These are phyloP conservation scores for Ophiostoma sp. DNA, from an alignment of 2,329 filamentous ascomycete genomes.

Conservation along the genomic window DNA sequence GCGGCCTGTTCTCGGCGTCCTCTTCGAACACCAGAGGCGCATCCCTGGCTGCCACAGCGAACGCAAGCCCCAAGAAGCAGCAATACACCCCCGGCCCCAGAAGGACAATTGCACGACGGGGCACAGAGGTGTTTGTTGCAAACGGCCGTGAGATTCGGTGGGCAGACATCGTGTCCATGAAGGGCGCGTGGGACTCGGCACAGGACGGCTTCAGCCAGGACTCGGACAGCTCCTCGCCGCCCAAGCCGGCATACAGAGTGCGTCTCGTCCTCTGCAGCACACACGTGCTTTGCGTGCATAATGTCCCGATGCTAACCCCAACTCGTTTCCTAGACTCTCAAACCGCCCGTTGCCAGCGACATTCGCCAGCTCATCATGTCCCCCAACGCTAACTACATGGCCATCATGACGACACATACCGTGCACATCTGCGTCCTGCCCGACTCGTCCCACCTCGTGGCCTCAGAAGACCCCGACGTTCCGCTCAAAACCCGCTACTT, in stretches of 20 bases:
- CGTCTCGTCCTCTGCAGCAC: slow-evolving; percentile 7
- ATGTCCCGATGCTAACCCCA: background rate
- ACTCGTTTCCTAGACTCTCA: slow-evolving; percentile 54
- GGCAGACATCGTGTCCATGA: slow-evolving; percentile 76
- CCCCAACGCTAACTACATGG: slow-evolving; percentile 73
- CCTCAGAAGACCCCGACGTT: slow-evolving; percentile 55
- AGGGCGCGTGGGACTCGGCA: slow-evolving; percentile 52
- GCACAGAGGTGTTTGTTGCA: slow-evolving; percentile 83
- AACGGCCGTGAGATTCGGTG: slow-evolving; percentile 87
- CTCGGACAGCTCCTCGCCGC: slow-evolving; percentile 24
- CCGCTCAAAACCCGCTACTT: slow-evolving; percentile 78
- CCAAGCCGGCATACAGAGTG: slow-evolving; percentile 42
- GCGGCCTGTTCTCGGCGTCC: slow-evolving; percentile 64
- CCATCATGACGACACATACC: slow-evolving; percentile 80
- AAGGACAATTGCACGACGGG: slow-evolving; percentile 70
- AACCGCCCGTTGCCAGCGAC: slow-evolving; percentile 69
- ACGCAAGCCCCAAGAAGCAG: slow-evolving; percentile 39
- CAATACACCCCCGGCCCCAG: slow-evolving; percentile 43
- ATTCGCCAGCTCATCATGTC: slow-evolving; percentile 84
- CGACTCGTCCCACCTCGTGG: slow-evolving; percentile 68
- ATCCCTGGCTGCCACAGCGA: slow-evolving; percentile 34
- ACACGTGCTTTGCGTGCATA: background rate
- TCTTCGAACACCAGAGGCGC: slow-evolving; percentile 33
- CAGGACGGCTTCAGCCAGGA: slow-evolving; percentile 28
- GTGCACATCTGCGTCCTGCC: slow-evolving; percentile 84